phyloP scores from a whole-genome alignment of 257 asterid species.

The Solanum gandarillasii region DNA sequence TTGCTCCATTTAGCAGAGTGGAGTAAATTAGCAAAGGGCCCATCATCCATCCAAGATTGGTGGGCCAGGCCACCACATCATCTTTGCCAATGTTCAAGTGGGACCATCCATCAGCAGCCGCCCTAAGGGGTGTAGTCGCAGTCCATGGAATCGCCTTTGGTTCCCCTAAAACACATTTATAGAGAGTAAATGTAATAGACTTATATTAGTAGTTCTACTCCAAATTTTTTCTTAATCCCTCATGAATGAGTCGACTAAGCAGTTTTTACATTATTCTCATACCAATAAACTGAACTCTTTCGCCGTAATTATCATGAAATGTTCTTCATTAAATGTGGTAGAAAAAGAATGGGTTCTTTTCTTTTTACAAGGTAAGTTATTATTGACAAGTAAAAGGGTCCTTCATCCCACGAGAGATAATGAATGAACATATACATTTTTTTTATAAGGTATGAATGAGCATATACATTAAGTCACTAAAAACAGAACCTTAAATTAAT shows the following conservation, averaged over 20 bases:
- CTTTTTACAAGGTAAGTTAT: not conserved
- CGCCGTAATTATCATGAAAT: not conserved
- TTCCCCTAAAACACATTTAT: conserved; percentile 52
- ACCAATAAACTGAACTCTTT: not conserved
- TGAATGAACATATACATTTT: not conserved
- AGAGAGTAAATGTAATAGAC: not conserved
- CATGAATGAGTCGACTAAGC: not conserved
- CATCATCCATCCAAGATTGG: conserved; percentile 99
- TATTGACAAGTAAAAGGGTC: not conserved
- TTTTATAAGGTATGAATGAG: not conserved
- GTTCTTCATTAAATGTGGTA: not conserved
- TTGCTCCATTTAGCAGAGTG: conserved; percentile 75
- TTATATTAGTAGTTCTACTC: not conserved
- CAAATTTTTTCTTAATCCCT: not conserved
- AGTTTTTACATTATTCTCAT: not conserved
- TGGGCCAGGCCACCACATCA: conserved; percentile 90
- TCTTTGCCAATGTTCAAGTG: conserved; percentile 81
- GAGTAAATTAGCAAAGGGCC: conserved; percentile 95
- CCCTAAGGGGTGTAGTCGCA: conserved; percentile 72
- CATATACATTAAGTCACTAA: not conserved
- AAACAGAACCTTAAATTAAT: not conserved
- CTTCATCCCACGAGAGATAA: not conserved
- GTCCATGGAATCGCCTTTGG: conserved; percentile 99
- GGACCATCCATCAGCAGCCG: conserved; percentile 99
- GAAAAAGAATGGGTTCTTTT: not conserved